Evolutionary conservation across 441 rosid species (phyloP).

Genomic region (Kokia cookei): DNA sequence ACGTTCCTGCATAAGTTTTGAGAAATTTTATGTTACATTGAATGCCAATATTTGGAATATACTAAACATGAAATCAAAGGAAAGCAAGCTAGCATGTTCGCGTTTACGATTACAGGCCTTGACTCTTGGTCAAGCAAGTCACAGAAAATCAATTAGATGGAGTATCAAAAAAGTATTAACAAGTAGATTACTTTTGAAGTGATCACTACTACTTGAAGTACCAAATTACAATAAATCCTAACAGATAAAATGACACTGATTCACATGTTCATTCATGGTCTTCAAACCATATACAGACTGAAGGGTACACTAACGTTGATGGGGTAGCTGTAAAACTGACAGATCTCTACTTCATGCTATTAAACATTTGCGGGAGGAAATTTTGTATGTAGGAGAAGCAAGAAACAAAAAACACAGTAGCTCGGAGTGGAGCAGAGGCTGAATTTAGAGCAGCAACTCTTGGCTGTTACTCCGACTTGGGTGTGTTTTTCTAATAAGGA

Average conservation of each 20-base stretch:
- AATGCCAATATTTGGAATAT: neutral
- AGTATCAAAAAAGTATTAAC: neutral
- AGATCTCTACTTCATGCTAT: too few species aligned
- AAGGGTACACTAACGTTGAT: too few species aligned
- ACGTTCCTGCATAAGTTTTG: conserved; percentile 47
- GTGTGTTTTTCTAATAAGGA: neutral
- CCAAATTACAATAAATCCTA: neutral
- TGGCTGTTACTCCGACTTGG: neutral
- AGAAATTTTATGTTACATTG: conserved; percentile 9
- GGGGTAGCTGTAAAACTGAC: too few species aligned
- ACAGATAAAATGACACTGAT: neutral
- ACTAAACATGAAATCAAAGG: neutral
- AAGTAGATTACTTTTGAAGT: neutral
- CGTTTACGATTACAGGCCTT: neutral
- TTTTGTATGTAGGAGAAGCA: neutral
- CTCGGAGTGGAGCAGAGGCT: neutral
- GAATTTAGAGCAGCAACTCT: neutral
- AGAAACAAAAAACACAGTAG: neutral
- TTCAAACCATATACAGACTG: too few species aligned
- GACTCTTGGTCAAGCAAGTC: neutral
- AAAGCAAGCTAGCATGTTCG: neutral
- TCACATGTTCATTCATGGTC: too few species aligned
- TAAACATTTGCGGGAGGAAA: too few species aligned
- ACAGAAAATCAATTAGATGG: neutral
- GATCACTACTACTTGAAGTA: neutral